A percentile compares a stretch with the other conserved stretches of the same genome.
Conservation (phyloP, 2,329 filamentous ascomycete genomes). For the Coleophoma eucalyptorum region DNA sequence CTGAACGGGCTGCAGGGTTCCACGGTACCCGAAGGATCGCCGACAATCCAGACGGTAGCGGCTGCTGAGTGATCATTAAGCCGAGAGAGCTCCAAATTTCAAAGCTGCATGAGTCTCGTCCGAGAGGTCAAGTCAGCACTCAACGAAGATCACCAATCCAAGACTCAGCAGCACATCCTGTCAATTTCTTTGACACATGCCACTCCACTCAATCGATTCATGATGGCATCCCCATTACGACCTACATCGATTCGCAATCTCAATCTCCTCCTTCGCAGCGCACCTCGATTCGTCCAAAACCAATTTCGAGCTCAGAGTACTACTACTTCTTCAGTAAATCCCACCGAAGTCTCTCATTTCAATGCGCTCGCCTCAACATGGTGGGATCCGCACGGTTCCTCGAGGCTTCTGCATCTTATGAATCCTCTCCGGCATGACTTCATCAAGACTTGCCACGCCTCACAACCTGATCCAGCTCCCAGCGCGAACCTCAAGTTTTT, state of each 20-base stretch:
- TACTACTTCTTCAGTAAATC: constrained; percentile 68
- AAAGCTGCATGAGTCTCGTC: too few species aligned
- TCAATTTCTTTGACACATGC: too few species aligned
- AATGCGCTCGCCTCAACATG: constrained; percentile 87
- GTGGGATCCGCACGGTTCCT: constrained; percentile 96
- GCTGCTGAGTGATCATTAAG: too few species aligned
- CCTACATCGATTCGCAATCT: constrained; percentile 24
- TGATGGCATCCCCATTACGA: constrained; percentile 12
- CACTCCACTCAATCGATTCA: too few species aligned
- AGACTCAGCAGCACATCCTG: too few species aligned
- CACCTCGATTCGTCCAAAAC: constrained; percentile 23
- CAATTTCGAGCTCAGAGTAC: constrained; percentile 21
- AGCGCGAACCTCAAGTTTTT: constrained; percentile 62
- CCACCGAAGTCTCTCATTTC: constrained; percentile 90
- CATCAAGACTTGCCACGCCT: constrained; percentile 67
- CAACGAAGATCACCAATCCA: too few species aligned
- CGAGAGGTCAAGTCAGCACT: too few species aligned
- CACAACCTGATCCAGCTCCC: constrained; percentile 39
- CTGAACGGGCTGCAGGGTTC: too few species aligned
- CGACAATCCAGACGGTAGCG: too few species aligned
- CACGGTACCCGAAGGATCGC: too few species aligned
- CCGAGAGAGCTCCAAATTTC: too few species aligned
- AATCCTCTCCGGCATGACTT: constrained; percentile 95
- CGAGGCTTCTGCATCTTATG: constrained; percentile 92
- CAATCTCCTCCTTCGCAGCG: constrained; percentile 23